Evolutionary conservation across 1,284 basidiomycete genomes (phyloP), one percentile per base, ranked within the genome.

Genomic region (Xerocomus amazonicus): DNA sequence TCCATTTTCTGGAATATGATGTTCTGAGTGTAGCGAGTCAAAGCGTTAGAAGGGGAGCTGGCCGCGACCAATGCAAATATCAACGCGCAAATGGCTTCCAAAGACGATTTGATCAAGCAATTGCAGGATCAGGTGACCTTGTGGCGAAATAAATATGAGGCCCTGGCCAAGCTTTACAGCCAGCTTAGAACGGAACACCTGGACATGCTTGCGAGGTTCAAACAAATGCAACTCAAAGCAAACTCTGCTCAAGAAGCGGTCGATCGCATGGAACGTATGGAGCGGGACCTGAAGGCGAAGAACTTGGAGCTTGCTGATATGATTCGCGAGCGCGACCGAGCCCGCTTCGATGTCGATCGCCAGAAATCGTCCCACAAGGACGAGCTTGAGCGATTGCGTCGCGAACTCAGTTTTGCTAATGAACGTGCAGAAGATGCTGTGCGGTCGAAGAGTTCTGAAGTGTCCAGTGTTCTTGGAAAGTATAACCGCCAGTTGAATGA

Each of bases 81-180:
- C 56, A 83, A 83, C 53, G 87, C 92, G 5, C 97, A 99, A 69
- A 80, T 98, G 74, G 69, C 76, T 48, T 88, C 91, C 44, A 99
- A 99, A 72, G 97, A 99, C 66, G 94, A 98, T 27, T 76, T 99
- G 62, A 93, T 99, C 66, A 87, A 86, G 65, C 93, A 97, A 68
- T 81, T 99, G 12, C 96, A 98, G 69, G 92, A 97, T 66, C 97
- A 99, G 72, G 94, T 97, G 55, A 90, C 85, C 7, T 74, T 97
- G 19, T 99, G 97, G 97, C 87, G 93, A 55, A 95, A 94, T 76
- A 99, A 99, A 73, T 99, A 99, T 71, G 97, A 99, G 70, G 92
- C 96, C 0, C 79, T 99, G 50, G 97, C 97, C 41, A 99, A 99
- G 71, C 81, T 99, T 8, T 99, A 99, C 77, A 97, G 93, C 60